Percentiles rank a stretch among this genome's conserved stretches.
These are phyloP conservation scores for Phytopythium boreale DNA, from an alignment of 352 stramenopile genomes.

Conservation along the genomic window DNA sequence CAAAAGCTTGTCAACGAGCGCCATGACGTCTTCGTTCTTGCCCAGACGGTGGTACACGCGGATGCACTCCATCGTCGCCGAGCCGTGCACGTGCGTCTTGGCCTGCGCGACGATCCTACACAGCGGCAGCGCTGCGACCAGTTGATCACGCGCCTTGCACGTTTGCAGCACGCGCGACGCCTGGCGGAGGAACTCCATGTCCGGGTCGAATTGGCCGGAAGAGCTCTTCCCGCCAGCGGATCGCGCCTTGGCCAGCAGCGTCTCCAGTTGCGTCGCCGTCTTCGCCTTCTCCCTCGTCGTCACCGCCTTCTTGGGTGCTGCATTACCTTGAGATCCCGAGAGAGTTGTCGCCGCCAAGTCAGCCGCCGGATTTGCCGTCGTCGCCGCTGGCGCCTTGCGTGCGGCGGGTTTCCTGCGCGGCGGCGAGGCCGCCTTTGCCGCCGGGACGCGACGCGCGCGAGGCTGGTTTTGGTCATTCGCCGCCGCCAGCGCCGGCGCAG, in stretches of 20 bases:
- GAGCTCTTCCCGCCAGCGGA: not conserved
- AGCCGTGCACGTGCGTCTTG: slow-evolving; percentile 26
- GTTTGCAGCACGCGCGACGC: slow-evolving; percentile 40
- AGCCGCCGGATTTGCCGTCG: not conserved
- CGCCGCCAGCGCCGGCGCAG: not conserved
- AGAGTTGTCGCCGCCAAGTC: not conserved
- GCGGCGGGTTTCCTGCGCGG: not conserved
- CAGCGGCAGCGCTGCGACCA: slow-evolving; percentile 50
- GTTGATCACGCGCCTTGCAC: slow-evolving; percentile 50
- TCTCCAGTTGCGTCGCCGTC: slow-evolving; percentile 29
- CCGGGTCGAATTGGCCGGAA: slow-evolving; percentile 24
- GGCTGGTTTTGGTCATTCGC: not conserved
- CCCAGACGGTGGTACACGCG: slow-evolving; percentile 62
- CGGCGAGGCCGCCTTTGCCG: not conserved
- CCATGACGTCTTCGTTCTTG: slow-evolving; percentile 42
- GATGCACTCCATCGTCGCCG: slow-evolving; percentile 52
- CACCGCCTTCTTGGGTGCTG: not conserved
- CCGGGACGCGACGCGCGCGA: not conserved
- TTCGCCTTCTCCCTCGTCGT: slow-evolving; percentile 10
- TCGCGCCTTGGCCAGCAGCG: slow-evolving; percentile 28
- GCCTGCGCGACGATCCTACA: slow-evolving; percentile 47
- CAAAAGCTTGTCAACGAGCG: slow-evolving; percentile 49
- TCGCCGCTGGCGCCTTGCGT: not conserved
- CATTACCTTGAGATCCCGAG: not conserved
- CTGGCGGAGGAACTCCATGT: slow-evolving; percentile 45